Base-by-base conservation (phyloP, 2,329 filamentous ascomycete species). In the Lachnellula subtilissima region DNA sequence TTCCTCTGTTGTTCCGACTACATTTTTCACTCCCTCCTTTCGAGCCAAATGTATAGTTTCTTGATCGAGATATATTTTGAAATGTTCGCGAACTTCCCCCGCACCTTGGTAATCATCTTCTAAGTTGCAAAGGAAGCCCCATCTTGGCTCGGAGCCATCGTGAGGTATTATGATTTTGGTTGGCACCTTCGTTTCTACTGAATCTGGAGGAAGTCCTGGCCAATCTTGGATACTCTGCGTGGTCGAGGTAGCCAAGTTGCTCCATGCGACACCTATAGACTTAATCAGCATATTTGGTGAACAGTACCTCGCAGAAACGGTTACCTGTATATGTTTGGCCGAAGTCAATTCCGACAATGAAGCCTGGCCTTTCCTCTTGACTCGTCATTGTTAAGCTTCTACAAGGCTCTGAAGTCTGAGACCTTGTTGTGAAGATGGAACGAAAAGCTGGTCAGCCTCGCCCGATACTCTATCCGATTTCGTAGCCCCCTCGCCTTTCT, bases 181-280 rank as follows among this genome's bases (percentile, higher is more conserved):
- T 1, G 79, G 78, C 0, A 81, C 78, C 61, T 82, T 83, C 60
- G 80, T 78, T 59, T 82, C 79, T 50, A 77, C 77, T 54, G 74
- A 75, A 53, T 78, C 76, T 11, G 75, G 75, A 12, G 42, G 42
- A 45, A 75, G 75, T 3, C 79, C 79, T 0, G 79, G 80, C 79
- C 79, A 83, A 69, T 80, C 76, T 64, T 78, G 73, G 61, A 78
- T 72, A 36, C 76, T 68, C 51, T 78, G 40, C 2, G 37, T 73
- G 1, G 22, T 45, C 2, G 75, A 74, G 11, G 66, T 73, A 45
- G 69, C 69, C 4, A 71, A 67, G 4, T 68, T 63, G 5, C 69
- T 66, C 70, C 70, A 72, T 11, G 67, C 68, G 17, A 72, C 70
- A 49, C 71, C 73, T 75, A 66, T 62, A 73, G 37, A 9, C 23